Conservation (phyloP, 768 basidiomycete genomes). For the Podaxis sp. region DNA sequence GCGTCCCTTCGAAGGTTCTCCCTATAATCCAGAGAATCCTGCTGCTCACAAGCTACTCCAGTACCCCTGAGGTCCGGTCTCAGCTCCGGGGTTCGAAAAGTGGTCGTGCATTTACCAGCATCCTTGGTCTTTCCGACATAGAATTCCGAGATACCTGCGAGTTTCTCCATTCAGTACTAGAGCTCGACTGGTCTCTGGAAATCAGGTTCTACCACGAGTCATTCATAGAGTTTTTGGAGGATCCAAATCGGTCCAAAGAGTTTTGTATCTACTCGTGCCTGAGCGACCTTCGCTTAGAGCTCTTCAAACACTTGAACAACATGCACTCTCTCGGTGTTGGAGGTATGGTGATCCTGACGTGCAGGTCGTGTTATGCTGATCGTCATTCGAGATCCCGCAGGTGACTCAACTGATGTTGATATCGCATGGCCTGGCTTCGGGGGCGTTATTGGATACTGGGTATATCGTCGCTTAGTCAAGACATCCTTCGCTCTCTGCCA, state of each 20-base stretch:
- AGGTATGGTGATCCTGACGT: background rate
- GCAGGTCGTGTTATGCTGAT: background rate
- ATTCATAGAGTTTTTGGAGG: conserved; percentile 7
- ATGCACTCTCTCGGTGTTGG: background rate
- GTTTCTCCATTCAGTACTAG: background rate
- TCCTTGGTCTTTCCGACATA: background rate
- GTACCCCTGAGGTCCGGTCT: background rate
- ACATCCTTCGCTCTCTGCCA: background rate
- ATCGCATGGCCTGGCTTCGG: background rate
- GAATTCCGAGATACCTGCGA: background rate
- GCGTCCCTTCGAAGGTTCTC: background rate
- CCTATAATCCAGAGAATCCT: background rate
- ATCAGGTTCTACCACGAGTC: conserved; percentile 11
- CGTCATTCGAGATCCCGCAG: background rate
- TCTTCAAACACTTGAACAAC: background rate
- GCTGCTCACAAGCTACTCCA: background rate
- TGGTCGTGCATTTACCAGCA: background rate
- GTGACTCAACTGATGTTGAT: background rate
- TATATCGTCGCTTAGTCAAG: background rate
- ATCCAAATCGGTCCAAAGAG: conserved; percentile 1
- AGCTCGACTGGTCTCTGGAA: background rate
- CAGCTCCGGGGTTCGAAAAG: background rate
- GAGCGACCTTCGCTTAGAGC: background rate
- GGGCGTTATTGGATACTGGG: background rate
- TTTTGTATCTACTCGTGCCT: background rate